Evolutionary conservation across 2,329 filamentous ascomycete species (phyloP), one percentile per base, ranked within the genome.

Genomic region (Hypoxylon sp.): DNA sequence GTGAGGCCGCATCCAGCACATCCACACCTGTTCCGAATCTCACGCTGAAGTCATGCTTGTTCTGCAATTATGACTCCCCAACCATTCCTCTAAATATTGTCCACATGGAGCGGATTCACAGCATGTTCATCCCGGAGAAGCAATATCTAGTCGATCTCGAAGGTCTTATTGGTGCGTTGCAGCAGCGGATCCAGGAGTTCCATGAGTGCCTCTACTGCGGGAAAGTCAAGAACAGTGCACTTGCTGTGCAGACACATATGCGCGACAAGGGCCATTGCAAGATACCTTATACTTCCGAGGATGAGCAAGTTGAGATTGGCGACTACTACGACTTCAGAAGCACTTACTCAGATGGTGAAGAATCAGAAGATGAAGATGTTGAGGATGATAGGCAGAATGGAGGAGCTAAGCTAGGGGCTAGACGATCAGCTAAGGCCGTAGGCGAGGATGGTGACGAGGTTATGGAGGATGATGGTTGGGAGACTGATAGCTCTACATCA

Each of bases 281-380:
- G 87, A 96, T 99, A 72, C 94, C 93, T 0, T 99, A 95, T 78
- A 89, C 90, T 54, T 91, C 90, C 0, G 93, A 97, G 76, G 90
- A 91, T 34, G 94, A 98, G 75, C 93, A 97, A 81, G 86, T 98
- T 29, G 93, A 96, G 60, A 93, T 99, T 74, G 96, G 96, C 61
- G 93, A 98, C 70, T 97, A 93, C 79, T 99, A 99, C 79, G 96
- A 99, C 77, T 99, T 99, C 85, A 88, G 92, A 70, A 92, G 92
- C 80, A 97, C 96, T 1, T 99, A 99, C 78, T 96, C 94, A 0
- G 96, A 98, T 74, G 88, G 85, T 9, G 92, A 87, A 14, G 86
- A 88, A 1, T 88, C 87, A 1, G 87, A 88, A 5, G 88, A 89
- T 21, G 84, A 79, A 32, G 76, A 76, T 3, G 78, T 79, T 2